Evolutionary conservation across 1,139 yeast species (phyloP).

Genomic region (Candida tropicalis): DNA sequence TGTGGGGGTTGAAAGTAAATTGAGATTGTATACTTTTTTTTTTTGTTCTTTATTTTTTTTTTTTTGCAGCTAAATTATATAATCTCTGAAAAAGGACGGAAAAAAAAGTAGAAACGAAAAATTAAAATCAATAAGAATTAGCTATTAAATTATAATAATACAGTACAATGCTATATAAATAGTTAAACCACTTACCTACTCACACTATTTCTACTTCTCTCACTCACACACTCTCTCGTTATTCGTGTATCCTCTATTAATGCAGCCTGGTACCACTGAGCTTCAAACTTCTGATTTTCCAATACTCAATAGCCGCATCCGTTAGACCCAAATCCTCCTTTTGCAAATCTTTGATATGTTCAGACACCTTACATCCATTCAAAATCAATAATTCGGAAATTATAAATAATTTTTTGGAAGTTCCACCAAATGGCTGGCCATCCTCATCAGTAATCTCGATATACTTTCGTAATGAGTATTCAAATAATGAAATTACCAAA

Average conservation of each 20-base stretch:
- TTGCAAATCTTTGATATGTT: conserved; percentile 24
- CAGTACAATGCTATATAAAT: conserved; percentile 1
- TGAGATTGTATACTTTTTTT: conserved; percentile 6
- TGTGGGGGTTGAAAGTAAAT: conserved; percentile 3
- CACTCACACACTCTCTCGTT: no score
- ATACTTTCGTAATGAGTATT: conserved; percentile 60
- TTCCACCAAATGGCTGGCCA: conserved; percentile 8
- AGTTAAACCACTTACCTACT: no score
- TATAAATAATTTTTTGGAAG: conserved; percentile 48
- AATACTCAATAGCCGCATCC: conserved; percentile 51
- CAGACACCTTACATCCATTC: conserved; percentile 54
- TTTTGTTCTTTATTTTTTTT: conserved; percentile 2
- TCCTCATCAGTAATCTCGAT: conserved; percentile 29
- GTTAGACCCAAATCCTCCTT: conserved; percentile 34
- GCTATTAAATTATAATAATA: conserved; percentile 1
- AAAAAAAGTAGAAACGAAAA: not conserved
- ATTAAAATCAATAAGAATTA: not conserved
- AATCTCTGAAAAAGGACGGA: no score
- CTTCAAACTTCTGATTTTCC: conserved; percentile 48
- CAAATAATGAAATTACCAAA: conserved; percentile 49
- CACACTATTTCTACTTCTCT: no score
- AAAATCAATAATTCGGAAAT: conserved; percentile 71
- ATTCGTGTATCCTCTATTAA: not conserved
- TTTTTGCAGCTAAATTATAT: conserved; percentile 4
- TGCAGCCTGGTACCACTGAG: conserved; percentile 20